Evolutionary conservation across 495 filamentous ascomycete species (phyloP), one percentile per base, ranked within the genome.

Genomic region (Penicillium salamii): DNA sequence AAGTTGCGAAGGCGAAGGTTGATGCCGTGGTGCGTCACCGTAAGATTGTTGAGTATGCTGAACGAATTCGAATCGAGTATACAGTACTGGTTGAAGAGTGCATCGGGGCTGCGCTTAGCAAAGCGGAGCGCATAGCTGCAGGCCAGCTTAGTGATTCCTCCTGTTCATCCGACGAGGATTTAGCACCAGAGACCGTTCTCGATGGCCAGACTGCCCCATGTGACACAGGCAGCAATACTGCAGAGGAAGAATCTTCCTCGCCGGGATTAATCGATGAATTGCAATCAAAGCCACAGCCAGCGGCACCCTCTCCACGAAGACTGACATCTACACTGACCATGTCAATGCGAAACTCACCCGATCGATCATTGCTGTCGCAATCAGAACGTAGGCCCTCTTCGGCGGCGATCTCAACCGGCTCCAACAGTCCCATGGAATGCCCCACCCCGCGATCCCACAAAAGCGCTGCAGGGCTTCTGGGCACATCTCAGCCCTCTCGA

Each of bases 11-110:
- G 57, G 79, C 88, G 14, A 98, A 97, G 66, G 89, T 97, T 4
- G 95, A 97, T 57, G 87, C 95, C 18, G 86, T 96, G 11, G 78
- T 91, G 52, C 90, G 93, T 28, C 88, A 97, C 68, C 84, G 92
- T 34, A 83, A 87, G 55, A 95, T 97, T 46, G 84, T 97, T 35
- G 95, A 98, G 66, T 98, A 97, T 64, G 85, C 90, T 4, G 93
- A 98, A 68, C 82, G 93, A 7, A 97, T 98, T 61, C 89, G 95
- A 2, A 78, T 95, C 28, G 93, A 98, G 62, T 95, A 93, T 61
- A 86, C 88, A 14, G 78, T 92, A 19, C 74, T 96, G 38, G 93
- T 98, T 21, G 87, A 95, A 55, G 90, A 97, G 49, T 98, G 93
- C 63, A 93, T 98, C 37, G 84, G 91, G 42, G 90, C 89, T 50